Evolutionary conservation across 1,284 basidiomycete genomes (phyloP).

Genomic region (Moesziomyces aphidis): DNA sequence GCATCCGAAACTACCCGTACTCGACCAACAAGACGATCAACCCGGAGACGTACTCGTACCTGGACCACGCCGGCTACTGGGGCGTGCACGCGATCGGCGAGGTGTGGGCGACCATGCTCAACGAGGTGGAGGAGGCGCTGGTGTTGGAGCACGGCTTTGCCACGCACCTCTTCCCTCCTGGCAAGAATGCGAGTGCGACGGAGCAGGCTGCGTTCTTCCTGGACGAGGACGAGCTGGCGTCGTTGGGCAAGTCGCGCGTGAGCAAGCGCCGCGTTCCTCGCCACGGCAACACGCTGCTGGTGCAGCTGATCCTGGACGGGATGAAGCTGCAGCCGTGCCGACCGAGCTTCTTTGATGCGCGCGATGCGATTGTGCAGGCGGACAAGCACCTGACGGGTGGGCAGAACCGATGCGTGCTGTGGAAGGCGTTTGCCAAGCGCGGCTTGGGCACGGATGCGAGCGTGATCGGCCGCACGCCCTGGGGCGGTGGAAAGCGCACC

Average conservation of each 20-base stretch:
- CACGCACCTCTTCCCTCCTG: conserved; percentile 50
- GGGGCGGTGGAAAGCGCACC: conserved; percentile 83
- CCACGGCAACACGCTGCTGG: conserved; percentile 87
- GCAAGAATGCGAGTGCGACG: conserved; percentile 43
- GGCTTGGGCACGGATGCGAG: conserved; percentile 72
- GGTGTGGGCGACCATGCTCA: conserved; percentile 95
- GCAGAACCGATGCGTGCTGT: conserved; percentile 90
- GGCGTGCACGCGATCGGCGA: conserved; percentile 84
- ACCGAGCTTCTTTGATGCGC: conserved; percentile 88
- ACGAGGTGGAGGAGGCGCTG: conserved; percentile 70
- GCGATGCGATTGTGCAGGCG: conserved; percentile 93
- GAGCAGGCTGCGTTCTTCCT: conserved; percentile 50
- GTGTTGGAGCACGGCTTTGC: conserved; percentile 56
- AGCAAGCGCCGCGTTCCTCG: conserved; percentile 80
- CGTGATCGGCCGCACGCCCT: conserved; percentile 79
- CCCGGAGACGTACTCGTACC: conserved; percentile 93
- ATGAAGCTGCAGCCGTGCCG: conserved; percentile 96
- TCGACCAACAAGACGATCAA: conserved; percentile 77
- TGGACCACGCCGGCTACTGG: conserved; percentile 82
- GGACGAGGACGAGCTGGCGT: conserved; percentile 42
- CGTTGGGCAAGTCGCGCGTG: conserved; percentile 69
- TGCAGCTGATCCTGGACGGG: conserved; percentile 87
- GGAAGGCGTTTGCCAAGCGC: conserved; percentile 84
- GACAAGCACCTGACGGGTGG: conserved; percentile 90
- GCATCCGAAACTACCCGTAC: conserved; percentile 83